Percentiles rank a stretch among this genome's conserved stretches.
Conservation (phyloP, 371 early-diverging fungal genomes). For the Mortierella sp. region DNA sequence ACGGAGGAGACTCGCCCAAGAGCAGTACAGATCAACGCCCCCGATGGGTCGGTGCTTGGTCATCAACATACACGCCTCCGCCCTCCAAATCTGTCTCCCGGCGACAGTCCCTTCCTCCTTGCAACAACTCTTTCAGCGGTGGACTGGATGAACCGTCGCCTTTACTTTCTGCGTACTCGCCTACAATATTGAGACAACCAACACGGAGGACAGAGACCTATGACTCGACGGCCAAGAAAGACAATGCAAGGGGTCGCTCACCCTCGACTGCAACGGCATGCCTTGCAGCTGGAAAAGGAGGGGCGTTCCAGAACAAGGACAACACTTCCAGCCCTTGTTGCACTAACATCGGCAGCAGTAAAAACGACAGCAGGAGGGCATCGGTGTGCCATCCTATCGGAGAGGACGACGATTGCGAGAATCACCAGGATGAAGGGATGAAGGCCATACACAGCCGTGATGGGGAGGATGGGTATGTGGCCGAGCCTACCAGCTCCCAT, state of each 20-base stretch:
- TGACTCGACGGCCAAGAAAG: background rate
- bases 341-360: background rate
- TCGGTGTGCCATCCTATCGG: background rate
- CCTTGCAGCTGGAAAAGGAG: background rate
- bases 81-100: background rate
- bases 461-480: background rate
- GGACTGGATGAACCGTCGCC: background rate
- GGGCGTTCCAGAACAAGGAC: background rate
- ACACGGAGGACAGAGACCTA: slow-evolving; percentile 3
- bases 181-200: background rate
- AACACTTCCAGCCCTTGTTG: background rate
- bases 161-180: background rate
- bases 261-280: background rate
- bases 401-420: background rate
- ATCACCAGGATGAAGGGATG: background rate
- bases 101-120: background rate
- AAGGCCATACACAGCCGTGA: background rate
- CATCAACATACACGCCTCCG: slow-evolving; percentile 10
- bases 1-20: slow-evolving; percentile 9
- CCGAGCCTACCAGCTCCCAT: slow-evolving; percentile 4
- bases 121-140: background rate
- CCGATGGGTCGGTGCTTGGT: slow-evolving; percentile 28
- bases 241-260: slow-evolving; percentile 14
- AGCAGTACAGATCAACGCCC: slow-evolving; percentile 18
- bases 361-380: background rate